Evolutionary conservation across 345 rosid genomes (phyloP).

Genomic region (Jatropha curcas): DNA sequence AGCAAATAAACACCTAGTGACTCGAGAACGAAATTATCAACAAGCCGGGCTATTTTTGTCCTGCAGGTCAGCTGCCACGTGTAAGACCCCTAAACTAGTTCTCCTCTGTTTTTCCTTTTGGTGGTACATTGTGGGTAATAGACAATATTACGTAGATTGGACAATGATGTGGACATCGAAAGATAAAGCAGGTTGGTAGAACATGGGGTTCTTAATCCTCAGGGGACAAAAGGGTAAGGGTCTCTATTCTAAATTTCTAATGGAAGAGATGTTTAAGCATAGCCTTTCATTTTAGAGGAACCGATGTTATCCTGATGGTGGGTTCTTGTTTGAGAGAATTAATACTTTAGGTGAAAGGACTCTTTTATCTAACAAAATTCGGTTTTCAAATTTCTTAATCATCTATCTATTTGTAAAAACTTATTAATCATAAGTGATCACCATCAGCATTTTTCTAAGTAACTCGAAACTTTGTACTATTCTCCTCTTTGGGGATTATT

Average conservation of each 20-base stretch:
- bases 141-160: constrained; percentile 12
- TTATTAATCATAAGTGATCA: background rate
- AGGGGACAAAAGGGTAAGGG: constrained; percentile 22
- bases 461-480: background rate
- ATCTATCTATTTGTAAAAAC: too few species aligned
- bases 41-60: background rate
- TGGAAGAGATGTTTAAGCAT: background rate
- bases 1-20: too few species aligned
- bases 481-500: background rate
- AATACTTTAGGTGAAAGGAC: background rate
- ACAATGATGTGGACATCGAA: constrained; percentile 22
- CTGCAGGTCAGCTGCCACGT: constrained; percentile 13
- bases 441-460: background rate
- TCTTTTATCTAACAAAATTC: too few species aligned
- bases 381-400: background rate
- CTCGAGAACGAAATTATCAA: background rate
- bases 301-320: background rate
- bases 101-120: background rate
- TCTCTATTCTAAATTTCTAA: constrained; percentile 9
- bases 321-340: background rate
- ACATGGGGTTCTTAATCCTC: constrained; percentile 31
- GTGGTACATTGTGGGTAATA: background rate
- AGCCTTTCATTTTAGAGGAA: background rate
- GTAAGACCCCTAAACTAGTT: constrained; percentile 21
- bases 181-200: constrained; percentile 9